These are phyloP conservation scores for Dittrichia graveolens DNA, from an alignment of 129 eudicot genomes.

Conservation along the genomic window DNA sequence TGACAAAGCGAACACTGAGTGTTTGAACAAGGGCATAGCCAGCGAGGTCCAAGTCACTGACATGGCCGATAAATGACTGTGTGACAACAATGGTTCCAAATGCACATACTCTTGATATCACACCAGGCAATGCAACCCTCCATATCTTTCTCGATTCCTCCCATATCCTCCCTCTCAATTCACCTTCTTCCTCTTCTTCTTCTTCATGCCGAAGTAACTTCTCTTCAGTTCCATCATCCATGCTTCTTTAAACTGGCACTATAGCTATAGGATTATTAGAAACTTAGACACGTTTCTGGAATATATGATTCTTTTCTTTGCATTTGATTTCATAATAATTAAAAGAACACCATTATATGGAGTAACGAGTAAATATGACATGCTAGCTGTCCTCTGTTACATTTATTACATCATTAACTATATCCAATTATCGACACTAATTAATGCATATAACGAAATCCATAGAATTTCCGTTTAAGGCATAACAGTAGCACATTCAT, in stretches of 20 bases:
- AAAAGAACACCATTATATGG: too few species aligned
- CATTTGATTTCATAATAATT: too few species aligned
- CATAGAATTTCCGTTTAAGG: background rate
- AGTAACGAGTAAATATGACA: too few species aligned
- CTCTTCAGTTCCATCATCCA: slow-evolving; percentile 41
- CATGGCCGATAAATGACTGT: slow-evolving; percentile 72
- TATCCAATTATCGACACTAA: background rate
- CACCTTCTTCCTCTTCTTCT: slow-evolving; percentile 43
- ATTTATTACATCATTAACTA: too few species aligned
- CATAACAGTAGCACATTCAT: background rate
- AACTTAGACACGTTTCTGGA: background rate
- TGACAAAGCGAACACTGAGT: slow-evolving; percentile 60
- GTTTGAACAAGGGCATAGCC: slow-evolving; percentile 86
- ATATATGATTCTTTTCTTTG: too few species aligned
- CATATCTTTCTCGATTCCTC: slow-evolving; percentile 65
- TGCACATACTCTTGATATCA: slow-evolving; percentile 57
- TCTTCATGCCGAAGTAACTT: slow-evolving; percentile 44
- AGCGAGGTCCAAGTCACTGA: slow-evolving; percentile 66
- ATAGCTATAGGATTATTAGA: slow-evolving; percentile 1
- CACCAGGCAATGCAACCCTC: slow-evolving; percentile 71
- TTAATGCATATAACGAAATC: background rate
- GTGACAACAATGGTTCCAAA: slow-evolving; percentile 65
- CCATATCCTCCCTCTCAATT: slow-evolving; percentile 52
- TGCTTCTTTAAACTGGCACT: slow-evolving; percentile 20
- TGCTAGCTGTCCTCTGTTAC: too few species aligned